Evolutionary conservation across 139 green algal genomes (phyloP), one percentile per base, ranked within the genome.

Genomic region (Eudorina sp.): DNA sequence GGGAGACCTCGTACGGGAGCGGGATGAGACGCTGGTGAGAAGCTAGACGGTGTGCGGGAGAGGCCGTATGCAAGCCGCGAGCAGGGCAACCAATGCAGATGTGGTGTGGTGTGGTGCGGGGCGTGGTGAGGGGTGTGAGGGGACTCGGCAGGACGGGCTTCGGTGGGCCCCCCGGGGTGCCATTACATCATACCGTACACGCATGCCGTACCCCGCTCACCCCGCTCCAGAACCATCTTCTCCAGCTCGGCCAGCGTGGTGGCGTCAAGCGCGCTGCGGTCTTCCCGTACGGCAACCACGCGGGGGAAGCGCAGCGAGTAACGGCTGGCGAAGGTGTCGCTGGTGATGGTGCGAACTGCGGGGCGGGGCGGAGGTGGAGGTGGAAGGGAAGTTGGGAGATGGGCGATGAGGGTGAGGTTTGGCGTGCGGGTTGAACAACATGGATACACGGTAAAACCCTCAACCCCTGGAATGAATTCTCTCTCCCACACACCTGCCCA

Each of bases 251-350:
- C 40, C 55, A 85, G 19, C 3, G 8, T 85, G 55, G 25, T 85
- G 23, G 38, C 58, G 3, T 75, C 55, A 21, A 21, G 38, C 5
- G 77, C 51, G 76, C 46, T 64, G 48, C 27, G 46, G 78, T 85
- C 78, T 2, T 41, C 19, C 1, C 78, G 78, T 0, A 85, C 4
- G 14, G 55, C 55, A 3, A 13, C 34, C 31, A 95, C 89, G 29
- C 94, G 88, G 0, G 95, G 95, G 86, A 98, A 98, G 53, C 95
- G 91, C 75, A 98, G 91, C 36, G 88, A 94, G 85, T 94, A 91
- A 5, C 72, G 76, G 0, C 89, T 91, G 2, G 90, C 90, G 86
- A 94, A 98, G 9, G 86, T 79, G 34, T 55, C 73, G 68, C 84
- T 93, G 13, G 70, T 64, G 85, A 97, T 96, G 13, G 85, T 90